Conservation (phyloP, 2,329 filamentous ascomycete genomes). For the Penicillium digitatum region DNA sequence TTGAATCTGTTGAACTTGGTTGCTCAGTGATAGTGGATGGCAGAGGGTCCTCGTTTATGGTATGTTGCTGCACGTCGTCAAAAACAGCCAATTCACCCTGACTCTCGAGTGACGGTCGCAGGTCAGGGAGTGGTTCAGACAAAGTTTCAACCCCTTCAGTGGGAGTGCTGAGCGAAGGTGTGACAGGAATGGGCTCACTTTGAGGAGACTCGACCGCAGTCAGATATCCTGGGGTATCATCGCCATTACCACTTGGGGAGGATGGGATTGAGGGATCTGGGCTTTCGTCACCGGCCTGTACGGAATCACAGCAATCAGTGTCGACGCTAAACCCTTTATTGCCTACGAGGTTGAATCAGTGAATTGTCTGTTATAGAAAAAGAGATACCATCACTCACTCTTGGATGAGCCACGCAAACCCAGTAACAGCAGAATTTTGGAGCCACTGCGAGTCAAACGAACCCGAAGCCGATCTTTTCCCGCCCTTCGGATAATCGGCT, state of each 20-base stretch:
- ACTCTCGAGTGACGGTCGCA: neutral
- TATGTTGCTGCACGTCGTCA: neutral
- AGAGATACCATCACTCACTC: conserved; percentile 17
- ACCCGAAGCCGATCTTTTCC: conserved; percentile 28
- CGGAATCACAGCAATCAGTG: conserved; percentile 9
- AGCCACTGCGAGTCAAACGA: conserved; percentile 35
- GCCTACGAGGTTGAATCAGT: conserved; percentile 6
- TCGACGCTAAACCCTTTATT: conserved; percentile 15
- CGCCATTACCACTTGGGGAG: neutral
- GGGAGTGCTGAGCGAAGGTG: neutral
- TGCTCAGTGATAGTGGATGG: conserved; percentile 3
- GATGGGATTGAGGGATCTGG: neutral
- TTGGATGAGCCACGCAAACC: conserved; percentile 28
- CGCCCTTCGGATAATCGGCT: conserved; percentile 13
- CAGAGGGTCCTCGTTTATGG: neutral
- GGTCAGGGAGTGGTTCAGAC: neutral
- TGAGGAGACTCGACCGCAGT: neutral
- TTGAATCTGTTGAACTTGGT: conserved; percentile 26
- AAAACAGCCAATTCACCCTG: neutral
- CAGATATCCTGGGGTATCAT: neutral
- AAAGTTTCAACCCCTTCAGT: neutral
- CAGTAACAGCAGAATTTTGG: conserved; percentile 37
- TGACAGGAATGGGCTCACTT: conserved; percentile 6
- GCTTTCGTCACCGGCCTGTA: neutral
- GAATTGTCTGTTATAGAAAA: neutral